phyloP scores from a whole-genome alignment of 257 asterid genomes.

The Prunella vulgaris region DNA sequence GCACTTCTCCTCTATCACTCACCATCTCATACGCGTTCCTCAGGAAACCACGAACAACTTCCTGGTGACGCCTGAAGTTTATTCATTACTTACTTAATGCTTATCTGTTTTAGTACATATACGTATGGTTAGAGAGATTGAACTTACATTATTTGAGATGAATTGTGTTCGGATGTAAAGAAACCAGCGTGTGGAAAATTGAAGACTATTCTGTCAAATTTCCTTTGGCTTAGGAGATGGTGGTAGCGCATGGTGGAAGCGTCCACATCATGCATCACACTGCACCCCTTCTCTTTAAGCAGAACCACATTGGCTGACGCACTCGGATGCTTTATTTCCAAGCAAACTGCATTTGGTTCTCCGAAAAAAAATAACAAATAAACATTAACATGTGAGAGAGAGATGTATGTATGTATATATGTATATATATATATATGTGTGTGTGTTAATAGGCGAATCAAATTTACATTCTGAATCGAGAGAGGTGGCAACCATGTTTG shows the following conservation, averaged over 20 bases:
- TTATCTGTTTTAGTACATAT: neutral
- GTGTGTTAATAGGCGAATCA: neutral
- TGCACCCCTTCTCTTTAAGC: conserved; percentile 28
- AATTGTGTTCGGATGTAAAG: neutral
- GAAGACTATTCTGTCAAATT: conserved; percentile 34
- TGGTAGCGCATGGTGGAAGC: conserved; percentile 21
- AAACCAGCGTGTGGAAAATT: conserved; percentile 42
- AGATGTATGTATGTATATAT: too few relatives aligned
- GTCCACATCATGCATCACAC: conserved; percentile 25
- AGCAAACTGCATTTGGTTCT: neutral
- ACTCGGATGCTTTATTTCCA: conserved; percentile 15
- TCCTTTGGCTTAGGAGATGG: neutral
- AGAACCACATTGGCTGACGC: conserved; percentile 14
- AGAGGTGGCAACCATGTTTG: conserved; percentile 37
- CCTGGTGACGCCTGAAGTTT: conserved; percentile 28
- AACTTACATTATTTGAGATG: conserved; percentile 25
- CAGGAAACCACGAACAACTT: conserved; percentile 29
- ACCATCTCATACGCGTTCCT: conserved; percentile 20
- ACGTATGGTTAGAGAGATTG: neutral
- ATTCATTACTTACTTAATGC: neutral
- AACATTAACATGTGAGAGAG: neutral
- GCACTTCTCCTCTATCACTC: conserved; percentile 26
- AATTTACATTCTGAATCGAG: conserved; percentile 25
- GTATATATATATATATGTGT: too few relatives aligned
- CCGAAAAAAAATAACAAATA: neutral